phyloP scores from a whole-genome alignment of 1,284 basidiomycete genomes.

The Hortiboletus rubellus region DNA sequence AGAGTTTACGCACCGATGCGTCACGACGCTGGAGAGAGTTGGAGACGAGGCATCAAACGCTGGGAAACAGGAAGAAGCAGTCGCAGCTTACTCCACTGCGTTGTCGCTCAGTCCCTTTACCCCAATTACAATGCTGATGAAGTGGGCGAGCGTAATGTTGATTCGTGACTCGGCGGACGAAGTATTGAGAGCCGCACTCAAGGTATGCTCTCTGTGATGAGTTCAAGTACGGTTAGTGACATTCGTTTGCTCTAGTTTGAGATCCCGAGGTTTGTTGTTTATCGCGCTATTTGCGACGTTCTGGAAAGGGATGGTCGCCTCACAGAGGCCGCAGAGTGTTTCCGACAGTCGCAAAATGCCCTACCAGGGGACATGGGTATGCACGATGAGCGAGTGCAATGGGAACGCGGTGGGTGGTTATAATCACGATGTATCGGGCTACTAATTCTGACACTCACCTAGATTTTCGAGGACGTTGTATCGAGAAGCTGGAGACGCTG shows the following conservation, averaged over 20 bases:
- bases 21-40: too few species aligned
- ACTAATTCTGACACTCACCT: neutral
- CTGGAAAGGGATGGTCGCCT: neutral
- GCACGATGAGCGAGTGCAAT: neutral
- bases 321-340: neutral
- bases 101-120: neutral
- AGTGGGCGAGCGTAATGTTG: slow-evolving; percentile 5
- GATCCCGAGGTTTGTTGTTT: neutral
- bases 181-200: neutral
- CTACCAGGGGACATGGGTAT: too few species aligned
- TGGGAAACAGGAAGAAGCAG: neutral
- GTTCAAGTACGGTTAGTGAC: neutral
- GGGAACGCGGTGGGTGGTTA: neutral
- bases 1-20: too few species aligned
- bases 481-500: neutral
- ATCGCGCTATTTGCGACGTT: neutral
- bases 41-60: neutral
- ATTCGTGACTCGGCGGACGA: neutral
- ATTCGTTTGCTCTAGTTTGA: neutral
- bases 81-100: slow-evolving; percentile 1
- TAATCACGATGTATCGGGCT: too few species aligned
- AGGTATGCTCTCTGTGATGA: neutral
- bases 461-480: slow-evolving; percentile 1
- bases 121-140: neutral
- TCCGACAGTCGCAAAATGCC: neutral